Conservation (phyloP, 305 asterid genomes). For the Andrographis paniculata region DNA sequence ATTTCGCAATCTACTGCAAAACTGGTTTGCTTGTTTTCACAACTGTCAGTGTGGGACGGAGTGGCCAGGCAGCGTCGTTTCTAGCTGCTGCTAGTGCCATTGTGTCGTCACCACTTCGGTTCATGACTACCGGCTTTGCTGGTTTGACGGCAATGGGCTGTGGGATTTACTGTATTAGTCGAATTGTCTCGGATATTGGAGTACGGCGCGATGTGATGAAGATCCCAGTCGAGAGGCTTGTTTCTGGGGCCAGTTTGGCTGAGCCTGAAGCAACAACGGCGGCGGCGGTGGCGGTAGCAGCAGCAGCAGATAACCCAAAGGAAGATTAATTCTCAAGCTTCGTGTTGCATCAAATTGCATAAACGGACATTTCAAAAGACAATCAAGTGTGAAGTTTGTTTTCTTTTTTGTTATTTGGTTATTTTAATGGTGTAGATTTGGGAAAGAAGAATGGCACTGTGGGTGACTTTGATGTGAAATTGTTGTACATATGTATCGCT, state of each 20-base stretch:
- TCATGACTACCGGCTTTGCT: slow-evolving; percentile 53
- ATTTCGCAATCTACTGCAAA: slow-evolving; percentile 86
- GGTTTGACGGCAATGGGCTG: slow-evolving; percentile 58
- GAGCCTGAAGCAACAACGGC: slow-evolving; percentile 21
- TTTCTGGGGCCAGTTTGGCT: slow-evolving; percentile 18
- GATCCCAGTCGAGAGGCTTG: slow-evolving; percentile 79
- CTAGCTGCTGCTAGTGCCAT: slow-evolving; percentile 66
- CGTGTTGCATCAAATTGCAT: too few species aligned
- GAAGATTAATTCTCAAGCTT: too few species aligned
- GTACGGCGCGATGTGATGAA: slow-evolving; percentile 72
- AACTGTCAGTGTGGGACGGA: slow-evolving; percentile 59
- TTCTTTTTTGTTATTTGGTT: too few species aligned
- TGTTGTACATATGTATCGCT: too few species aligned
- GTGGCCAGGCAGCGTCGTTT: slow-evolving; percentile 75
- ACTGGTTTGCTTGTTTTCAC: slow-evolving; percentile 68
- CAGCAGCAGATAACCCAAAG: too few species aligned
- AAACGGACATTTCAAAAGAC: too few species aligned
- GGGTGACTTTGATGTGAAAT: too few species aligned
- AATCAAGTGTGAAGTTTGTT: too few species aligned
- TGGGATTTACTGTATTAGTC: slow-evolving; percentile 63
- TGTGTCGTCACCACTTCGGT: slow-evolving; percentile 64
- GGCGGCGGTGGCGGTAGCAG: too few species aligned
- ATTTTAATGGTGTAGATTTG: too few species aligned
- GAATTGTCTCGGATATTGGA: slow-evolving; percentile 68
- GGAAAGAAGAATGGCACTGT: too few species aligned